Evolutionary conservation across 2,329 filamentous ascomycete species (phyloP), one percentile per base, ranked within the genome.

Genomic region (Colletotrichum sp.): DNA sequence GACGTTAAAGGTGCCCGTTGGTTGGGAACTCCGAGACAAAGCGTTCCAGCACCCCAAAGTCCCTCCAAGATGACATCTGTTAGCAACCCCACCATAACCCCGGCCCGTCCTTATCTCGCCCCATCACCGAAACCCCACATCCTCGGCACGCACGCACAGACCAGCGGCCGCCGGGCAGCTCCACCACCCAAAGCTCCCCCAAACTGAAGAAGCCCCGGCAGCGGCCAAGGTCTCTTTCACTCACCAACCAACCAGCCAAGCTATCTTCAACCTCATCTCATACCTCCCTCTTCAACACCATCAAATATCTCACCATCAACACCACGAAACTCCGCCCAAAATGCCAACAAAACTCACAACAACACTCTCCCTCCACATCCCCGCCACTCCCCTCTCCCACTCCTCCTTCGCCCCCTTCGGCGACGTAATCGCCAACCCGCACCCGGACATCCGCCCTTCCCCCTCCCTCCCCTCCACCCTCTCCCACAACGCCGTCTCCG

Each of bases 351-450:
- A 22, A 19, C 44, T 76, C 74, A 32, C 57, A 8, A 61, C 66
- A 52, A 13, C 74, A 15, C 60, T 74, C 32, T 28, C 72, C 32
- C 55, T 86, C 30, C 85, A 83, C 3, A 84, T 97, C 79, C 87
- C 87, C 28, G 90, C 94, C 11, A 86, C 90, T 79, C 91, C 92
- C n/a, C 90, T 98, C 68, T 94, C 92, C 11, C 90, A 91, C 61
- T 86, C 88, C 6, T 86, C 91, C 68, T 98, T 98, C 85, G 88
- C 92, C 16, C 89, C 91, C 59, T 99, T 98, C 84, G 97, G 97
- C 82, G 93, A 94, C 71, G 95, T 97, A 63, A 91, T 98, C 79
- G 87, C 92, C 82, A 95, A 96, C 82, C 95, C 95, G 36, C 88
- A 89, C 76, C 89, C 90, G 59, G 84, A 88, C 81, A 82, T 92